Base-by-base conservation (phyloP, 2,329 filamentous ascomycete genomes). In the Bertia moriformis region DNA sequence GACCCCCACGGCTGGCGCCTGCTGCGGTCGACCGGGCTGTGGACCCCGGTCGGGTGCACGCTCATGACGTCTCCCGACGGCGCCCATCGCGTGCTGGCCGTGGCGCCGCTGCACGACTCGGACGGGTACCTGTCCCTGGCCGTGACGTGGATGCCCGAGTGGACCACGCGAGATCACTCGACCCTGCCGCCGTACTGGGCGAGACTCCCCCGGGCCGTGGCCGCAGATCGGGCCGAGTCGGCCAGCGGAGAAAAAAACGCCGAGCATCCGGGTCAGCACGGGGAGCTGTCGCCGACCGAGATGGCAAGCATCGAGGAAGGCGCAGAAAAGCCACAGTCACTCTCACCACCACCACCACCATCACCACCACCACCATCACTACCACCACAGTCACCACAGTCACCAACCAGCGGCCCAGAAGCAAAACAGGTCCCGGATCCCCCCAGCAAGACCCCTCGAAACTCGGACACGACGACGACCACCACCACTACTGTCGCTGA, bases 141-240 rank as follows among this genome's bases (percentile, higher is more conserved):
- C 1, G 65, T 74, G 0, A 54, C 58, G n/a, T 79, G 73, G 73
- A 62, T 65, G 4, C 59, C 60, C 14, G 54, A 60, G 7, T 74
- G 71, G 69, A 71, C 65, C 2, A 63, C 60, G 4, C 61, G 73
- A 36, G 63, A 68, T 43, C 61, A 61, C 15, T 57, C 56, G 0
- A 66, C 69, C 22, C 49, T 78, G 4, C 73, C 74, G 2, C 73
- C 73, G 0, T 76, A 76, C 45, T 78, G 73, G 73, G 62, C 72
- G 18, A 53, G 59, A 4, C 50, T 73, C 14, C 62, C 62, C n/a
- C 57, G 62, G 0, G 50, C 52, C 3, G 18, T 39, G 4, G 43
- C 40, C n/a, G 38, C 40, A 1, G 38, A 40, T 3, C n/a, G n/a
- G n/a, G n/a, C n/a, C n/a, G n/a, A n/a, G n/a, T n/a, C n/a, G n/a